phyloP scores from a whole-genome alignment of 352 stramenopile genomes.

The Globisporangium canariense region DNA sequence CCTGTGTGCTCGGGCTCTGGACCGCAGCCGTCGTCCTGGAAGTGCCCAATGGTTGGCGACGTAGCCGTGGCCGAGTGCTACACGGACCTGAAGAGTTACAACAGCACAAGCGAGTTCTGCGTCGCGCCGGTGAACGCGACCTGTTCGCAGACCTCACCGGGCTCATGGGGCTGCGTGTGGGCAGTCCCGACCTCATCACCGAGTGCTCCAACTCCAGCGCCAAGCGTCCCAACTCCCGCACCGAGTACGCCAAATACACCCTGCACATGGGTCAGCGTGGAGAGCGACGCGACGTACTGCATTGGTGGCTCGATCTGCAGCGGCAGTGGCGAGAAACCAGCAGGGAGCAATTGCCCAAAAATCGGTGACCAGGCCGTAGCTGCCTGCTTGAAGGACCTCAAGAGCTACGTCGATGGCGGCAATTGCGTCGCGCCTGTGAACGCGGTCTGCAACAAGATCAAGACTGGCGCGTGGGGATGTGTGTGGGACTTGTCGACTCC shows the following conservation, averaged over 20 bases:
- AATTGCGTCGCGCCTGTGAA: conserved; percentile 5
- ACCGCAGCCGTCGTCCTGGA: not conserved
- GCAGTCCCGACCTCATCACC: no score
- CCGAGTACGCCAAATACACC: no score
- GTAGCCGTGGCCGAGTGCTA: not conserved
- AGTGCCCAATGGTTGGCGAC: not conserved
- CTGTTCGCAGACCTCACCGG: not conserved
- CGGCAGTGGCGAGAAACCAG: conserved; percentile 1
- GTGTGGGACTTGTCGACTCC: conserved; percentile 9
- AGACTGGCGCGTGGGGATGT: conserved; percentile 20
- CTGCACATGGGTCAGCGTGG: conserved; percentile 22
- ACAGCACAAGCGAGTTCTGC: not conserved
- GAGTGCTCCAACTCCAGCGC: no score
- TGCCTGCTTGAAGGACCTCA: conserved; percentile 6
- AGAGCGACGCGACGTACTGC: conserved; percentile 15
- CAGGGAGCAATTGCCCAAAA: conserved; percentile 11
- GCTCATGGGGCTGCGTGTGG: not conserved
- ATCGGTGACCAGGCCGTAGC: not conserved
- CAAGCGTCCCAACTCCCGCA: no score
- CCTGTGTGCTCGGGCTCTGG: not conserved
- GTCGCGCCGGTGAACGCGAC: not conserved
- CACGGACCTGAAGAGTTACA: not conserved
- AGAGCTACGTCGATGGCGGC: conserved; percentile 11
- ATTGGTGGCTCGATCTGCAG: conserved; percentile 8
- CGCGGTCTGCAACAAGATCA: conserved; percentile 14